Conservation (phyloP, 495 filamentous ascomycete genomes). For the Podospora pseudocomata region DNA sequence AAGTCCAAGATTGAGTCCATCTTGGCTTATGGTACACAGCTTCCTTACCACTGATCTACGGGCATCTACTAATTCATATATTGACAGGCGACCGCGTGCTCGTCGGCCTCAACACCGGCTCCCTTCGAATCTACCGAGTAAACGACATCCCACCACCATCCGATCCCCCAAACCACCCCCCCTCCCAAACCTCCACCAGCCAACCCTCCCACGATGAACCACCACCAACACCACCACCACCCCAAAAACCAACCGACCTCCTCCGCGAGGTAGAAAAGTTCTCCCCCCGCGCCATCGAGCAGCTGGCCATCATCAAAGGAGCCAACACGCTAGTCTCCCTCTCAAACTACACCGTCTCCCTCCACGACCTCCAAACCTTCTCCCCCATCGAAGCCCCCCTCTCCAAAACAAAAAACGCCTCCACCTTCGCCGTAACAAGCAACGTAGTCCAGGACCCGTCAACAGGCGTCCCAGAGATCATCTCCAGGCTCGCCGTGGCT, state of each 20-base stretch:
- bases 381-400: constrained; percentile 66
- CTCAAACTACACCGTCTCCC: constrained; percentile 78
- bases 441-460: constrained; percentile 87
- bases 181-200: constrained; percentile 19
- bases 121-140: constrained; percentile 84
- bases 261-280: constrained; percentile 92
- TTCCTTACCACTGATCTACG: background rate
- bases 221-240: constrained; percentile 23
- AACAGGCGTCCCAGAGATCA: constrained; percentile 84
- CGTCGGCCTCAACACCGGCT: constrained; percentile 85
- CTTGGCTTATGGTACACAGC: constrained; percentile 70
- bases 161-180: constrained; percentile 34
- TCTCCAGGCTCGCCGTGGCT: constrained; percentile 83
- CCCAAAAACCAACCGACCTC: constrained; percentile 68
- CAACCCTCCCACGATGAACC: constrained; percentile 28
- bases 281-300: constrained; percentile 79
- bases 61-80: constrained; percentile 14
- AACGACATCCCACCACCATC: constrained; percentile 52
- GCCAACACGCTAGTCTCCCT: constrained; percentile 85
- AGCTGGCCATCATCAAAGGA: constrained; percentile 93
- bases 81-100: constrained; percentile 75
- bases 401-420: constrained; percentile 76
- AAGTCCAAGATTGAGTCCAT: constrained; percentile 94
- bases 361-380: constrained; percentile 85
- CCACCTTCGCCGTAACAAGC: constrained; percentile 84